phyloP scores from a whole-genome alignment of 2,329 filamentous ascomycete genomes.

The Colletotrichum endophyticum region DNA sequence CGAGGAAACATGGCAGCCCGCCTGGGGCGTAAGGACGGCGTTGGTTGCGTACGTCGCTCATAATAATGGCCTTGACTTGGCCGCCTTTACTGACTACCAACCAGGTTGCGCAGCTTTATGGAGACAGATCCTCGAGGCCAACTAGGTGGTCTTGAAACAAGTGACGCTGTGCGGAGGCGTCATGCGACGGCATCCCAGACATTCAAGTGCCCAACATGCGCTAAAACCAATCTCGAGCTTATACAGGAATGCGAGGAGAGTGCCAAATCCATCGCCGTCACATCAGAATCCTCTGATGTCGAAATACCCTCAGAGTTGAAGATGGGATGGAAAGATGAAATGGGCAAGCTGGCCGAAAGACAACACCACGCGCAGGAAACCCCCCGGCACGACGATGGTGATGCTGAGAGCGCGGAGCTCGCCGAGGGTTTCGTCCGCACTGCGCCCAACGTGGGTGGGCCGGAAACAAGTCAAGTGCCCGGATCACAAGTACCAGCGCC shows the following conservation, averaged over 20 bases:
- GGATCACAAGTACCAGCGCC: neutral
- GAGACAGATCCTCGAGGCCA: slow-evolving; percentile 88
- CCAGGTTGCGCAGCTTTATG: slow-evolving; percentile 83
- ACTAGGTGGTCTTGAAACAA: slow-evolving; percentile 85
- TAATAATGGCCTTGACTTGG: neutral
- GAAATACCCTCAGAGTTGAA: slow-evolving; percentile 60
- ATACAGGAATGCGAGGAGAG: slow-evolving; percentile 72
- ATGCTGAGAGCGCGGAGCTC: slow-evolving; percentile 50
- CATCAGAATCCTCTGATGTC: slow-evolving; percentile 44
- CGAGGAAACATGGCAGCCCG: slow-evolving; percentile 98
- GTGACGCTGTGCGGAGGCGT: slow-evolving; percentile 66
- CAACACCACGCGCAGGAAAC: neutral
- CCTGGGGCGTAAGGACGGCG: slow-evolving; percentile 94
- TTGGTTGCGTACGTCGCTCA: slow-evolving; percentile 61
- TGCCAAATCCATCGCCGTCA: slow-evolving; percentile 40
- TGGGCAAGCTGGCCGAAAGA: slow-evolving; percentile 47
- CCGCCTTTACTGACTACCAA: neutral
- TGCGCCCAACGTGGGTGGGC: slow-evolving; percentile 27
- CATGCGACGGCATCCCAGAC: slow-evolving; percentile 70
- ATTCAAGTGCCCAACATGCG: slow-evolving; percentile 77
- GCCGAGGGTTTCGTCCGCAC: slow-evolving; percentile 65
- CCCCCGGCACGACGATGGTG: slow-evolving; percentile 28
- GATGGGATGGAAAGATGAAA: slow-evolving; percentile 77
- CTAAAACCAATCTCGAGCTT: slow-evolving; percentile 74
- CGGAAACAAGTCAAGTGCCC: neutral